Percentiles rank a stretch among this genome's conserved stretches.
Conservation (phyloP, 2,329 filamentous ascomycete species). For the Arthroderma sp. region DNA sequence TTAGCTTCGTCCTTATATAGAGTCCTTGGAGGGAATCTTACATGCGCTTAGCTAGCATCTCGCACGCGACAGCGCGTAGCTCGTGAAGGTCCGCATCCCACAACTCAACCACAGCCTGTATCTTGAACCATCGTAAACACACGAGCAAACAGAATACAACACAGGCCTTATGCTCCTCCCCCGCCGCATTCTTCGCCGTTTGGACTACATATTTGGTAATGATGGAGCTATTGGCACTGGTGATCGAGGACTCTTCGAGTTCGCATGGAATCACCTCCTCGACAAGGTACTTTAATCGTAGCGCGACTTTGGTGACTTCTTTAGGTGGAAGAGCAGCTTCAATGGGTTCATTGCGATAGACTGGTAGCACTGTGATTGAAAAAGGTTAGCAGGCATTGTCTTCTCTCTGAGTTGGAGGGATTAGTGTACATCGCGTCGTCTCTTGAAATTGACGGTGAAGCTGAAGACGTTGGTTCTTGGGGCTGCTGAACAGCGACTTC, state of each 20-base stretch:
- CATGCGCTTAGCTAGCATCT: slow-evolving; percentile 76
- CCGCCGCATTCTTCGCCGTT: slow-evolving; percentile 71
- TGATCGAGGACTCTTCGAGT: slow-evolving; percentile 62
- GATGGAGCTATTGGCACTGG: slow-evolving; percentile 67
- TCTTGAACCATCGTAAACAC: slow-evolving; percentile 61
- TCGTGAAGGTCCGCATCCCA: slow-evolving; percentile 84
- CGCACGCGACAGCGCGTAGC: slow-evolving; percentile 67
- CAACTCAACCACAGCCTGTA: slow-evolving; percentile 65
- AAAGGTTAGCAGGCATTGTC: not conserved
- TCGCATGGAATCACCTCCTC: slow-evolving; percentile 86
- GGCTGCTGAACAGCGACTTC: slow-evolving; percentile 20
- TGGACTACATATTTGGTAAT: slow-evolving; percentile 68
- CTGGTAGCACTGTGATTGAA: slow-evolving; percentile 27
- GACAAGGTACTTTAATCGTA: slow-evolving; percentile 81
- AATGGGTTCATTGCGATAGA: slow-evolving; percentile 24
- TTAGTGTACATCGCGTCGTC: slow-evolving; percentile 25
- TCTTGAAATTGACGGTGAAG: slow-evolving; percentile 23
- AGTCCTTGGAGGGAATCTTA: slow-evolving; percentile 13
- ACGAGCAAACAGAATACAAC: slow-evolving; percentile 76
- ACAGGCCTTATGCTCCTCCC: slow-evolving; percentile 58
- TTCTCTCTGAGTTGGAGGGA: not conserved
- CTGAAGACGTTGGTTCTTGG: slow-evolving; percentile 17
- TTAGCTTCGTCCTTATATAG: too few species aligned
- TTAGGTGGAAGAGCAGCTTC: slow-evolving; percentile 57
- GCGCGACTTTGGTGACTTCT: slow-evolving; percentile 77